Percentiles rank a stretch among this genome's conserved stretches.
Conservation (phyloP, 2,329 filamentous ascomycete genomes). For the Fonsecaea nubica region DNA sequence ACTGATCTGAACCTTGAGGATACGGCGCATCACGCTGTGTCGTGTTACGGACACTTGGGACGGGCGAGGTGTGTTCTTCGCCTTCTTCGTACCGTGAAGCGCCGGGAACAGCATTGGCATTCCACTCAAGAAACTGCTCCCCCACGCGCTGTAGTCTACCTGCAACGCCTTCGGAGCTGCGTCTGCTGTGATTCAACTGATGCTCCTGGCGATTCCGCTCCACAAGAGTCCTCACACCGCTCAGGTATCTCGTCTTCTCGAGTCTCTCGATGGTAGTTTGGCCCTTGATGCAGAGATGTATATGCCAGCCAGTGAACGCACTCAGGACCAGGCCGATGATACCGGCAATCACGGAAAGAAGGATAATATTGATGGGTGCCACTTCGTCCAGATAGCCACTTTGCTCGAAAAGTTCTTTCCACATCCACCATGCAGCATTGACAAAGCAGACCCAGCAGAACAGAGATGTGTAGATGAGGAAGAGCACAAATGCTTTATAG, state of each 20-base stretch:
- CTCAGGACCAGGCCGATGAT: slow-evolving; percentile 90
- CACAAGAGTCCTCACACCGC: slow-evolving; percentile 74
- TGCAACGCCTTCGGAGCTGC: slow-evolving; percentile 42
- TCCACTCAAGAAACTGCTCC: slow-evolving; percentile 79
- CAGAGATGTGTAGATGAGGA: slow-evolving; percentile 84
- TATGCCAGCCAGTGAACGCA: slow-evolving; percentile 91
- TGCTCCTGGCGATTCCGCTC: slow-evolving; percentile 67
- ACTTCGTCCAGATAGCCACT: slow-evolving; percentile 74
- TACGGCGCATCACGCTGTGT: slow-evolving; percentile 6
- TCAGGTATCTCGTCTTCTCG: slow-evolving; percentile 93
- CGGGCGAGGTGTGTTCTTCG: slow-evolving; percentile 61
- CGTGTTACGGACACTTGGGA: slow-evolving; percentile 32
- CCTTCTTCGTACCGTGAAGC: slow-evolving; percentile 83
- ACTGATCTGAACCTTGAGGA: slow-evolving; percentile 16
- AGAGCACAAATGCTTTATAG: slow-evolving; percentile 94
- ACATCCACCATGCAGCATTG: slow-evolving; percentile 82
- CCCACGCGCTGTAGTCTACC: slow-evolving; percentile 64
- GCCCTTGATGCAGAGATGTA: slow-evolving; percentile 76
- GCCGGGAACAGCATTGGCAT: slow-evolving; percentile 80
- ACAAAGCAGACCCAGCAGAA: slow-evolving; percentile 84
- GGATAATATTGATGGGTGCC: slow-evolving; percentile 87
- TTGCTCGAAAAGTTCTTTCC: slow-evolving; percentile 76
- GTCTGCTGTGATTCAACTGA: slow-evolving; percentile 50
- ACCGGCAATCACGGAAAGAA: slow-evolving; percentile 83
- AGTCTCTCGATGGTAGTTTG: slow-evolving; percentile 96